phyloP scores from a whole-genome alignment of 1,139 yeast species.

The Citeromyces hawaiiensis region DNA sequence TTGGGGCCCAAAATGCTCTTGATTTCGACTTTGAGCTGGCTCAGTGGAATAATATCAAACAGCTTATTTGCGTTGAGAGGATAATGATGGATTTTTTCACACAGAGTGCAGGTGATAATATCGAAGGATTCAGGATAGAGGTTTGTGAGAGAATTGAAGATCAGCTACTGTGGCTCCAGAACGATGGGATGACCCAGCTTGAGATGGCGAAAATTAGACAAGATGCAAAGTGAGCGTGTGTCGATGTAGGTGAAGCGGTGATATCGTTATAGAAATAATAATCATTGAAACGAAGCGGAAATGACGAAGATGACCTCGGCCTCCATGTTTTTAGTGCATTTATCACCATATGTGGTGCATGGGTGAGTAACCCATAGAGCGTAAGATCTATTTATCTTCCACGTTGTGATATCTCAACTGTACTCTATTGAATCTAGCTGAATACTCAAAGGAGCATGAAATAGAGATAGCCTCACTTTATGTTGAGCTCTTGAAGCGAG shows the following conservation, averaged over 20 bases:
- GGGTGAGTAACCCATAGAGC: no score
- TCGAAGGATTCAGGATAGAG: not conserved
- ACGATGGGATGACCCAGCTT: not conserved
- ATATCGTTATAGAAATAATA: no score
- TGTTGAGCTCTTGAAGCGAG: no score
- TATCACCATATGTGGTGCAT: no score
- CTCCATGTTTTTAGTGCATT: no score
- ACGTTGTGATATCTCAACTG: no score
- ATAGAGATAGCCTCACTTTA: no score
- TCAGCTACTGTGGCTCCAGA: not conserved
- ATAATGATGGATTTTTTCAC: not conserved
- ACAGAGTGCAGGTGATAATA: not conserved
- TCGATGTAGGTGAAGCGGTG: not conserved
- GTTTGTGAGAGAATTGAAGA: not conserved
- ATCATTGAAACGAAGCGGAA: no score
- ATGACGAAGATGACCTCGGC: no score
- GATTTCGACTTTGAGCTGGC: slow-evolving; percentile 1
- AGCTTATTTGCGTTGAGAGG: slow-evolving; percentile 1
- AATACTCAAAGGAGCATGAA: no score
- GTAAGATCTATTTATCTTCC: no score
- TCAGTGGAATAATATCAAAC: slow-evolving; percentile 2
- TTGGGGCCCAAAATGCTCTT: slow-evolving; percentile 1
- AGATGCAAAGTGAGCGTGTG: not conserved
- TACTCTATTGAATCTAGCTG: no score
- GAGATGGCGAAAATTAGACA: not conserved